phyloP scores from a whole-genome alignment of 768 basidiomycete species.

The Hygrophorus pudorinus region DNA sequence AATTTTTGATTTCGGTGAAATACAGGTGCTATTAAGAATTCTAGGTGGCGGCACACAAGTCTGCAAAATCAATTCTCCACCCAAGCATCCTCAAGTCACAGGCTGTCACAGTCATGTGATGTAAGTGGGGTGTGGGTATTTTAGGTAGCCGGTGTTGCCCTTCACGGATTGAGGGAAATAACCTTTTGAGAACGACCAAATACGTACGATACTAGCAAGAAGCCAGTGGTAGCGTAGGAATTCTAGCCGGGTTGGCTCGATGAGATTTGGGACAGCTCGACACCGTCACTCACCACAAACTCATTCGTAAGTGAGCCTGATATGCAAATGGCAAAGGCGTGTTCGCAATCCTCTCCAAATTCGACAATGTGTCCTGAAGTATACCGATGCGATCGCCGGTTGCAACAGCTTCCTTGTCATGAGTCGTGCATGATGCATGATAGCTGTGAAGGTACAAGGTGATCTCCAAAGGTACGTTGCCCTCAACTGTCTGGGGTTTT shows the following conservation, averaged over 20 bases:
- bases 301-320: constrained; percentile 55
- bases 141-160: constrained; percentile 87
- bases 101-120: no score
- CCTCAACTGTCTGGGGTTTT: constrained; percentile 31
- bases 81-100: no score
- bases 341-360: constrained; percentile 52
- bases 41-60: no score
- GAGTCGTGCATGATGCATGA: constrained; percentile 8
- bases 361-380: constrained; percentile 49
- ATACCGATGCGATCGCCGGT: constrained; percentile 41
- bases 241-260: constrained; percentile 79
- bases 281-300: constrained; percentile 54
- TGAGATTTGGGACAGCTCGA: constrained; percentile 76
- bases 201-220: constrained; percentile 68
- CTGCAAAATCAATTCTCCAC: no score
- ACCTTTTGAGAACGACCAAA: constrained; percentile 2
- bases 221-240: constrained; percentile 96
- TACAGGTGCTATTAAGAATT: no score
- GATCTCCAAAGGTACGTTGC: constrained; percentile 57
- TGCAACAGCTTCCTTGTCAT: constrained; percentile 34
- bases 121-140: no score
- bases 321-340: constrained; percentile 65
- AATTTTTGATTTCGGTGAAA: no score
- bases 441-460: constrained; percentile 41
- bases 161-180: constrained; percentile 14